phyloP scores from a whole-genome alignment of 2,329 filamentous ascomycete species.

The Conoideocrella luteorostrata region DNA sequence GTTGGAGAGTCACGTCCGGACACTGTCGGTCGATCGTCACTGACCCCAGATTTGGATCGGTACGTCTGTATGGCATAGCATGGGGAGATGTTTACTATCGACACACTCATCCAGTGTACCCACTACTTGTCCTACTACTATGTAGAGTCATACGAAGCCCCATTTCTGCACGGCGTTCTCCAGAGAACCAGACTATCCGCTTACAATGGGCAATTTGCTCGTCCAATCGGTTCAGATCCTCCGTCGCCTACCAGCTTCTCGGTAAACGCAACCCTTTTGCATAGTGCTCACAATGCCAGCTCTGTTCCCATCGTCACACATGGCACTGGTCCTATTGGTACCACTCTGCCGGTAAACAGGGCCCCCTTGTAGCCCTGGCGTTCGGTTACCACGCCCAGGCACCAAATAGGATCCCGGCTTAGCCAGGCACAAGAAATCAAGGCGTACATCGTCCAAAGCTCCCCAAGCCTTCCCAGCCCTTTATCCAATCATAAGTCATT shows the following conservation, averaged over 20 bases:
- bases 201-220: not conserved
- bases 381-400: constrained; percentile 5
- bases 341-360: not conserved
- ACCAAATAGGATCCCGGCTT: constrained; percentile 15
- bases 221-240: not conserved
- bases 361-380: constrained; percentile 17
- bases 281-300: not conserved
- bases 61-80: not conserved
- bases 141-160: not conserved
- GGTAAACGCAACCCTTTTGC: not conserved
- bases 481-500: constrained; percentile 50
- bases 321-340: not conserved
- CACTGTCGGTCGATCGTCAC: not conserved
- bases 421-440: constrained; percentile 24
- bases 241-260: not conserved
- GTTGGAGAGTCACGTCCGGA: not conserved
- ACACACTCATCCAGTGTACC: constrained; percentile 2
- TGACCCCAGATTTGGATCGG: not conserved
- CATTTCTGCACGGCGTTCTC: not conserved
- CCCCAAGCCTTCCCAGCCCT: constrained; percentile 21
- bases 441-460: constrained; percentile 28
- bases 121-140: not conserved
- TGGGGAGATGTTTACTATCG: constrained; percentile 5
- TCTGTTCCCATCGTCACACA: not conserved
- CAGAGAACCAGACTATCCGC: not conserved